phyloP scores from a whole-genome alignment of 2,329 filamentous ascomycete species.

The Colletotrichum paranaense region DNA sequence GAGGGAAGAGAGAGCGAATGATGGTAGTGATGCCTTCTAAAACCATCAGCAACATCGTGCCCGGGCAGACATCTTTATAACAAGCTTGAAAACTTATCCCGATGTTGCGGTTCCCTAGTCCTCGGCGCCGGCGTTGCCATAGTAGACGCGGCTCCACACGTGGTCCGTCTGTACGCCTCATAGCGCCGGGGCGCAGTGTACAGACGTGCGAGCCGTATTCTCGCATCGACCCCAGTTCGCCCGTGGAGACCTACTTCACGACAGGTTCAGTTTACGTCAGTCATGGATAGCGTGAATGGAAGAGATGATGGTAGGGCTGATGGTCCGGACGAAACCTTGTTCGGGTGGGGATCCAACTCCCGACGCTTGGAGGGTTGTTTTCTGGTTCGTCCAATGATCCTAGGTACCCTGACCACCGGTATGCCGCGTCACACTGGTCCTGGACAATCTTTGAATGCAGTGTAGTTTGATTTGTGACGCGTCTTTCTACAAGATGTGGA shows the following conservation, averaged over 20 bases:
- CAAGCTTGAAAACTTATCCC: neutral
- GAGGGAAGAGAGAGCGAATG: neutral
- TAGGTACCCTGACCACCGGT: neutral
- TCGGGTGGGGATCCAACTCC: constrained; percentile 3
- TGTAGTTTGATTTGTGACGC: neutral
- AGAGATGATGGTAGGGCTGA: constrained; percentile 9
- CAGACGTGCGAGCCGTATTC: neutral
- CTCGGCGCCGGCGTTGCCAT: neutral
- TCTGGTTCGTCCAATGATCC: constrained; percentile 2
- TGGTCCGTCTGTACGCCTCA: constrained; percentile 16
- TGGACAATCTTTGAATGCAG: neutral
- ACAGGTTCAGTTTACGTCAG: neutral
- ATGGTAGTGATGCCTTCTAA: neutral
- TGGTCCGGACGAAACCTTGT: constrained; percentile 3
- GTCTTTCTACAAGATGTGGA: neutral
- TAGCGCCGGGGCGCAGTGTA: constrained; percentile 23
- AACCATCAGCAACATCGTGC: neutral
- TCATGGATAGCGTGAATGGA: neutral
- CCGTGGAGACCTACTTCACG: neutral
- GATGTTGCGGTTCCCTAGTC: no score
- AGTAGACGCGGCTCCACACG: neutral
- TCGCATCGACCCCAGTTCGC: constrained; percentile 11
- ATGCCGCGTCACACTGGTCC: neutral
- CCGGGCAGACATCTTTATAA: neutral
- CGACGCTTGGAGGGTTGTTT: neutral